Conservation (phyloP, 2,329 filamentous ascomycete species). For the Thielaviopsis ethacetica region DNA sequence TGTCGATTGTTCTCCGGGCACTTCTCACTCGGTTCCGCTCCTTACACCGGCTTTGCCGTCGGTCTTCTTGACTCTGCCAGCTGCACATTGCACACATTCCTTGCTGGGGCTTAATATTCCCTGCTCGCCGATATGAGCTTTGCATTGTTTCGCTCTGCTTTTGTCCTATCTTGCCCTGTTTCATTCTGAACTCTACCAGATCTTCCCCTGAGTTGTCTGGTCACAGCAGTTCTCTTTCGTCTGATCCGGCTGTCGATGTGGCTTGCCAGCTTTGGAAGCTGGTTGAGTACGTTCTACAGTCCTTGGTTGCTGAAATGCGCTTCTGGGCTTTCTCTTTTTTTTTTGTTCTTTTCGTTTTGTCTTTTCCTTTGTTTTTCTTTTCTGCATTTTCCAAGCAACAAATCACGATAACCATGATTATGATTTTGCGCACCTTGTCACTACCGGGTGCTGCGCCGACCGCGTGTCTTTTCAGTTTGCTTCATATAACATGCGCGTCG, state of each 20-base stretch:
- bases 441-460: too few relatives aligned
- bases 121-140: neutral
- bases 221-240: neutral
- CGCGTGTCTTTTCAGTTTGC: neutral
- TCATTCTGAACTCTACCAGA: neutral
- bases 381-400: neutral
- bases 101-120: neutral
- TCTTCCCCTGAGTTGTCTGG: neutral
- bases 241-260: neutral
- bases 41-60: neutral
- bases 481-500: neutral
- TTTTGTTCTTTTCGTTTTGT: neutral
- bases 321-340: neutral
- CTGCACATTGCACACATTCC: neutral
- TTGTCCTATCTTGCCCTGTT: neutral
- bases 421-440: neutral
- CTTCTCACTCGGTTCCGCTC: constrained; percentile 4
- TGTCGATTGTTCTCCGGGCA: constrained; percentile 8
- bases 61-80: neutral
- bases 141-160: neutral
- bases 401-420: neutral
- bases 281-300: neutral
- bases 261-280: neutral
- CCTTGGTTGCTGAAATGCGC: neutral
- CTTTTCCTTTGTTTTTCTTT: neutral